Evolutionary conservation across 169 alveolate genomes (phyloP), one percentile per base, ranked within the genome.

Genomic region (Plasmodium adleri): DNA sequence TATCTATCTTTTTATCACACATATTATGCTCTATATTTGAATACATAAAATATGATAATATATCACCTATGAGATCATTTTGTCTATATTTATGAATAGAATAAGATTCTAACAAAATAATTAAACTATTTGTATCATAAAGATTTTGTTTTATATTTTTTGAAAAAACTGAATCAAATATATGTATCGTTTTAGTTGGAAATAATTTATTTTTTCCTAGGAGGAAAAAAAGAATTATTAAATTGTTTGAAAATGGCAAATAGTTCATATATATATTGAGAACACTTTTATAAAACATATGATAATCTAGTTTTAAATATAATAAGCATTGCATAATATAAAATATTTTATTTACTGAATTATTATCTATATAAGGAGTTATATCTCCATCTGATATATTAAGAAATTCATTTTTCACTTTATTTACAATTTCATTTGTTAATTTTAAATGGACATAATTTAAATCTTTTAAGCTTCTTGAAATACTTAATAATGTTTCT

Each of bases 241-340:
- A 78, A 59, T 66, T 78, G 26, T 54, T 70, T 47, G 28, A 67
- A 2, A 7, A 7, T 17, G 39, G 39, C 8, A 78, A 59, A 45
- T 39, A 24, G 9, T 52, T 15, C 22, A 28, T 63, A 66, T 47
- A 78, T 6, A 20, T 66, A 58, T 78, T 78, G 45, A 78, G 28
- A 12, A 78, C 54, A 59, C 71, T 64, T 64, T 78, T 78, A 58
- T 78, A 78, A 9, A 78, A 70, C 89, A 78, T 78, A 43, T 78
- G 89, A 66, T 78, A 47, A 13, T 78, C 89, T 59, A 78, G 45
- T 66, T 78, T 43, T 26, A 78, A 71, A 58, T 26, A 78, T 24
- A 78, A 60, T 59, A 26, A 70, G 28, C 89, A 78, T 45, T 78
- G 75, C 89, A 78, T 64, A 8, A 78, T 78, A 59, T 64, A 64